Evolutionary conservation across 176 grass and related monocot genomes (phyloP).

Genomic region (Dactylis glomerata): DNA sequence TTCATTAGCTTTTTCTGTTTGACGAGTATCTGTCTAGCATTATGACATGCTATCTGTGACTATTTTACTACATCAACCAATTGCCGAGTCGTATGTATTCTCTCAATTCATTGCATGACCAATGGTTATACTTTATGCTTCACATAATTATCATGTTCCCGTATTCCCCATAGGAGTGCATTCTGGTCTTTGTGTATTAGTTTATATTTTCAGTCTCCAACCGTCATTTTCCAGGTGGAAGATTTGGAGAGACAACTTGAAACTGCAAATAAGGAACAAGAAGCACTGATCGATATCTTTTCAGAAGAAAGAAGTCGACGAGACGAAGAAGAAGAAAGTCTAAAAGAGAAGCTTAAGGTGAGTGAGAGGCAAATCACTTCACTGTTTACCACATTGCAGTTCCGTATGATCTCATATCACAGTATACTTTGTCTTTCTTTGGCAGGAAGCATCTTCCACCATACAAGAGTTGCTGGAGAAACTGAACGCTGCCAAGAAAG

Average conservation of each 20-base stretch:
- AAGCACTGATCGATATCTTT: constrained; percentile 87
- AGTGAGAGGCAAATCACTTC: not conserved
- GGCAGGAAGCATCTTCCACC: constrained; percentile 60
- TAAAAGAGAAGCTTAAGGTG: constrained; percentile 89
- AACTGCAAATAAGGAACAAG: constrained; percentile 77
- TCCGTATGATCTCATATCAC: not conserved
- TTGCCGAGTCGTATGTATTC: not conserved
- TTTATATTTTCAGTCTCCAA: not conserved
- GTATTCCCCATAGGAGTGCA: not conserved
- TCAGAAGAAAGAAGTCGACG: constrained; percentile 86
- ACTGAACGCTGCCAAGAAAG: constrained; percentile 39
- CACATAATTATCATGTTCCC: not conserved
- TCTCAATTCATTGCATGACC: not conserved
- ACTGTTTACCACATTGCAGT: not conserved
- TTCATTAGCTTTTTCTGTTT: constrained; percentile 11
- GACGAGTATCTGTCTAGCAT: not conserved
- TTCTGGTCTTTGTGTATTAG: not conserved
- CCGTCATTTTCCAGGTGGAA: constrained; percentile 60
- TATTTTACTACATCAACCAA: not conserved
- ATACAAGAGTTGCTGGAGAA: constrained; percentile 78
- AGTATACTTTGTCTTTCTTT: constrained; percentile 10
- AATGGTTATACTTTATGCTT: not conserved
- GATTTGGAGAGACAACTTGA: constrained; percentile 70
- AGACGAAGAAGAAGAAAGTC: constrained; percentile 72
- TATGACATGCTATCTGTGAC: not conserved